A percentile compares a stretch with the other conserved stretches of the same genome.
Evolutionary conservation across 345 rosid species (phyloP).

Genomic region (Salix viminalis): DNA sequence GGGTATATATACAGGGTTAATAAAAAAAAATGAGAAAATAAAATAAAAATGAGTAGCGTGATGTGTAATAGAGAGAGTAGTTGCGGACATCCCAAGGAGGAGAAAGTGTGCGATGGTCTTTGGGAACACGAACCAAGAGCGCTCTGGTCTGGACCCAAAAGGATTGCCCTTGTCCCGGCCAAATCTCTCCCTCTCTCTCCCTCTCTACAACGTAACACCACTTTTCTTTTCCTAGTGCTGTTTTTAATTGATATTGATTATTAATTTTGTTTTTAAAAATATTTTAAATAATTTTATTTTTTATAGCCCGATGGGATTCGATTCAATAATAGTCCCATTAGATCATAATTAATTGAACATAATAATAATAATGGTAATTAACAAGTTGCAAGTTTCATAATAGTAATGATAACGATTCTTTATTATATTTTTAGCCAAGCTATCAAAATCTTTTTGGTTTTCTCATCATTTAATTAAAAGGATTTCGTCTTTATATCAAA

Average conservation of each 20-base stretch:
- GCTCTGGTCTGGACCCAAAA: constrained; percentile 40
- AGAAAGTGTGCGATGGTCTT: constrained; percentile 23
- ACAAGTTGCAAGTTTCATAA: neutral
- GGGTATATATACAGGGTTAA: constrained; percentile 36
- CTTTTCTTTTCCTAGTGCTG: neutral
- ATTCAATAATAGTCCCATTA: neutral
- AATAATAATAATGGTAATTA: neutral
- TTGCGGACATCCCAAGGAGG: constrained; percentile 61
- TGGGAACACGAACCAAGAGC: constrained; percentile 47
- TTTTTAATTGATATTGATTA: too few relatives aligned
- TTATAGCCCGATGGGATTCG: too few relatives aligned
- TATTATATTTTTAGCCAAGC: too few relatives aligned
- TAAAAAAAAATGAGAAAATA: constrained; percentile 4
- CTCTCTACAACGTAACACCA: neutral
- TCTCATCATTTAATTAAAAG: too few relatives aligned
- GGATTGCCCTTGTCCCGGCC: constrained; percentile 24
- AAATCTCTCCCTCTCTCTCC: neutral
- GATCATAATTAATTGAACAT: neutral
- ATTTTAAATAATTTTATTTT: too few relatives aligned
- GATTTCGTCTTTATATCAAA: too few relatives aligned
- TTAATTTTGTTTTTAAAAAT: too few relatives aligned
- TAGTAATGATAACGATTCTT: neutral
- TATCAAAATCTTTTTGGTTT: too few relatives aligned
- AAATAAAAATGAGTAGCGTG: neutral
- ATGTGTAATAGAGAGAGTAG: constrained; percentile 13